Conservation (phyloP, 2,329 filamentous ascomycete species). For the Chaetoscypha palmicola region DNA sequence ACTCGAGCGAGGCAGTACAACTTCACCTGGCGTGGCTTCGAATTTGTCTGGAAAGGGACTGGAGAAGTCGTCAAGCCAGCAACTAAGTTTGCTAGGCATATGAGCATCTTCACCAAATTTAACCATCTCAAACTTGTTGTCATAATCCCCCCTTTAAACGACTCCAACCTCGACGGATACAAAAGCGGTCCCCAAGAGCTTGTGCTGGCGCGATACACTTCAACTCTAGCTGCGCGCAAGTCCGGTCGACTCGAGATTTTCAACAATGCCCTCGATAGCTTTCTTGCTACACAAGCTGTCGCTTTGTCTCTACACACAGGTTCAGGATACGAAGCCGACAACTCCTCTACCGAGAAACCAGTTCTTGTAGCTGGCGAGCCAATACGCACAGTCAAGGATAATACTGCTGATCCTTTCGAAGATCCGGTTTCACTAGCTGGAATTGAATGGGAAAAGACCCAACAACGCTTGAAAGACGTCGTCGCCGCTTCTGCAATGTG, state of each 20-base stretch:
- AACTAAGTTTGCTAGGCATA: background rate
- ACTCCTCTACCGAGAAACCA: background rate
- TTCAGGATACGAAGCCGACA: background rate
- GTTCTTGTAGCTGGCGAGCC: background rate
- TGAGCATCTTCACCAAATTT: slow-evolving; percentile 4
- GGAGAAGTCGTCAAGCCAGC: background rate
- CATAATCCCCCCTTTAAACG: background rate
- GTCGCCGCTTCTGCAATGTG: slow-evolving; percentile 11
- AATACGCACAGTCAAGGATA: too few species aligned
- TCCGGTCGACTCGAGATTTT: slow-evolving; percentile 13
- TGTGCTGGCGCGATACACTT: slow-evolving; percentile 10
- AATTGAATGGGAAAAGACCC: background rate
- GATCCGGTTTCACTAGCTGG: background rate
- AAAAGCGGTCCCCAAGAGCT: background rate
- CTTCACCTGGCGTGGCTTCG: slow-evolving; percentile 9
- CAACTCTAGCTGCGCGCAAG: slow-evolving; percentile 9
- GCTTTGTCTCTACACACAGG: background rate
- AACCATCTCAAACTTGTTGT: slow-evolving; percentile 15
- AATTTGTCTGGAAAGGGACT: slow-evolving; percentile 14
- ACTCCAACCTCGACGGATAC: background rate
- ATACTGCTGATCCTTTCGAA: background rate
- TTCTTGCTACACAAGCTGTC: slow-evolving; percentile 1
- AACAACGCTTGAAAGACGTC: slow-evolving; percentile 10
- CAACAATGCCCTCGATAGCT: slow-evolving; percentile 7
- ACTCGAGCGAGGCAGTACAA: slow-evolving; percentile 9